Base-by-base conservation (phyloP, 352 stramenopile species). In the Phytophthora hybrid region DNA sequence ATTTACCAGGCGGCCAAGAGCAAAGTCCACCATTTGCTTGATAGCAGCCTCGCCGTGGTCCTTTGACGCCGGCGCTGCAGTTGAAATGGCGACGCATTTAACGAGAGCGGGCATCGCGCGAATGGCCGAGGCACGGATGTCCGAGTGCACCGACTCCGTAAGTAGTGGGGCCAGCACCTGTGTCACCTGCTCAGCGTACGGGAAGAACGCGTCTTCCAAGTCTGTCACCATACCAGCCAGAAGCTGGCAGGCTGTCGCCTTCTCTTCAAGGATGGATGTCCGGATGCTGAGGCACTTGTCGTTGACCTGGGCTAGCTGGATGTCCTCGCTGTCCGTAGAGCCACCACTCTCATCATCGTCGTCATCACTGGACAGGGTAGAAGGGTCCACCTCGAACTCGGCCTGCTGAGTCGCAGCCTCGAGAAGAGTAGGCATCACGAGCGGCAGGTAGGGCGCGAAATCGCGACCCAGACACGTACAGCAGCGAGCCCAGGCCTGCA, bases 1-100 rank as follows among this genome's bases (percentile, higher is more conserved):
- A 56, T 93, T 76, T 8, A 96, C 82, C 32, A 96, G 71, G 2
- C 89, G 84, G 39, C 89, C 89, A 13, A 96, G 82, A 39, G 83
- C 87, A 73, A 94, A 96, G 60, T 96, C 89, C 51, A 95, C 71
- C 81, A 95, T 94, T 54, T 96, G 89, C 72, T 94, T 94, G 61
- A 93, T 90, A 14, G 88, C 77, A 53, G 82, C 84, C 55, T 70
- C 54, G 7, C 65, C 47, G 31, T 76, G 53, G 1, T 78, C 63
- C 51, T 78, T 80, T 0, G 54, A 70, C 1, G 56, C 61, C 58
- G 73, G 61, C 29, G 81, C 75, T 1, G 73, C 70, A 4, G 84
- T 85, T 11, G 85, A 85, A 47, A 87, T 71, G 32, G 85, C 84
- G 18, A 95, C 88, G 57, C 86, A 95, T 49, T 88, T 82, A 19